These are phyloP conservation scores for Penicillium sp. DNA, from an alignment of 2,329 filamentous ascomycete species.

Conservation along the genomic window DNA sequence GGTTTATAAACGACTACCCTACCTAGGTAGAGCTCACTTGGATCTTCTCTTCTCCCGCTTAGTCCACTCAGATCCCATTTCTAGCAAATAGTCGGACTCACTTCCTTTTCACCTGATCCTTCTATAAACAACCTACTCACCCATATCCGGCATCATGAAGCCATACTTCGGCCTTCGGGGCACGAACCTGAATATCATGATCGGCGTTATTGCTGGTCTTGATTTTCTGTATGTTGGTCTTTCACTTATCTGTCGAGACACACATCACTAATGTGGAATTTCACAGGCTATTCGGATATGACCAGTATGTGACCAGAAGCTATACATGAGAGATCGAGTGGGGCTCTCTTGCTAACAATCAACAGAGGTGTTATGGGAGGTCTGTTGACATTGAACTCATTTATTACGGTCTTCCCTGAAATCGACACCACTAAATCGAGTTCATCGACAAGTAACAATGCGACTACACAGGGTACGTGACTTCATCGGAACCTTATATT, in stretches of 20 bases:
- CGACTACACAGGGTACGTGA: conserved; percentile 34
- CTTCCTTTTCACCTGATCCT: conserved; percentile 5
- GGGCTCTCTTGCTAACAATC: conserved; percentile 1
- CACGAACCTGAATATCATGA: conserved; percentile 57
- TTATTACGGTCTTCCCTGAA: conserved; percentile 47
- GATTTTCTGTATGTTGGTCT: conserved; percentile 51
- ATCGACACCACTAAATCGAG: conserved; percentile 41
- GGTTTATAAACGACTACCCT: conserved; percentile 13
- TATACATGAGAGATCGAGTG: not conserved
- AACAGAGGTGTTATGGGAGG: conserved; percentile 60
- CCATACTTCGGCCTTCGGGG: conserved; percentile 59
- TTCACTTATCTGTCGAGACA: not conserved
- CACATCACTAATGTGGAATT: not conserved
- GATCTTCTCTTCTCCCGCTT: conserved; percentile 1
- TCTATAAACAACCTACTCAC: not conserved
- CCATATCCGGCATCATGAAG: conserved; percentile 19
- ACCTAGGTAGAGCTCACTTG: not conserved
- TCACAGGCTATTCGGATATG: conserved; percentile 50
- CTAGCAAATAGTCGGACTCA: not conserved
- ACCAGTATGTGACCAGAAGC: conserved; percentile 43
- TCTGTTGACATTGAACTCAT: conserved; percentile 60
- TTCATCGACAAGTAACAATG: conserved; percentile 32
- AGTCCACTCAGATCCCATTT: not conserved
- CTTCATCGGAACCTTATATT: not conserved
- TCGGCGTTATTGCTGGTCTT: conserved; percentile 62